Evolutionary conservation across 306 rosid genomes (phyloP), one percentile per base, ranked within the genome.

Genomic region (Alnus glutinosa): DNA sequence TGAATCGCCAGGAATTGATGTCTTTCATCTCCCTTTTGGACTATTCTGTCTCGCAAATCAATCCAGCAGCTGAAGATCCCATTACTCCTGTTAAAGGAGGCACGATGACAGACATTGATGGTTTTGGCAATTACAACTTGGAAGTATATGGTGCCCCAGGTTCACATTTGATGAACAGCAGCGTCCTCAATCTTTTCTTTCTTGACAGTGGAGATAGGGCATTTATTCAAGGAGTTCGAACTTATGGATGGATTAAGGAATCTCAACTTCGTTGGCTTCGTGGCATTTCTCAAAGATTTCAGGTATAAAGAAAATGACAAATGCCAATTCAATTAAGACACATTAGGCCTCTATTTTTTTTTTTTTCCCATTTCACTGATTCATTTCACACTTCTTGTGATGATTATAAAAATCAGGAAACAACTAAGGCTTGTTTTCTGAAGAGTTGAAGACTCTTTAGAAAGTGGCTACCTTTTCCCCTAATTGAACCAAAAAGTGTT

Each of bases 161-260:
- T 69, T 92, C 98, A 71, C 78, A 75, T 76, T 74, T 85, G 85
- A 92, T 95, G 28, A 95, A 92, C 79, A 90, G 87, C 84, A 91
- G 90, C 70, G 66, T 91, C 84, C 86, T 92, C 81, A 90, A 92
- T 84, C 97, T 95, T 58, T 85, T 85, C 82, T 95, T 95, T 87
- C 97, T 95, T 46, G 98, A 95, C 86, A 95, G 92, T 81, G 98
- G 98, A 59, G 97, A 86, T 57, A 81, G 92, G 77, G 90, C 83
- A 49, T 70, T 75, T 36, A 86, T 92, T 76, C 82, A 86, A 75
- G 97, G 98, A 80, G 54, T 79, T 78, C 92, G 74, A 84, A 95
- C 98, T 14, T 95, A 92, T 66, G 95, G 90, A 52, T 91, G 95
- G 93, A 95, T 95, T 72, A 91, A 89, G 82, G 95, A 91, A 75